Evolutionary conservation across 1,284 basidiomycete genomes (phyloP), one percentile per base, ranked within the genome.

Genomic region (Trichosporon faecale): DNA sequence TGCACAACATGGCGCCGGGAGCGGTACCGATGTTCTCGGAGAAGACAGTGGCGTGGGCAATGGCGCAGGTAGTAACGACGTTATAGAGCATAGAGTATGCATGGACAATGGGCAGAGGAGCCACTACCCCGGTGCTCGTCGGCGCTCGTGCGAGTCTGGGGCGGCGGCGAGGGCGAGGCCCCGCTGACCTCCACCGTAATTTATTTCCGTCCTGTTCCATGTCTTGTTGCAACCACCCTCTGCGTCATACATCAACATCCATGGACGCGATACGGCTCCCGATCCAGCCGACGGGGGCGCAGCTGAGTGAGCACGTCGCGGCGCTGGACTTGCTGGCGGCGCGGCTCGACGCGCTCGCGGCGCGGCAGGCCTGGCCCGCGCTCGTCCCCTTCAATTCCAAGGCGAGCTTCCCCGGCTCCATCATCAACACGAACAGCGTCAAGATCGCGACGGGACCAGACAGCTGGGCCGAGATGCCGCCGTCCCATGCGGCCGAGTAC

Each of bases 11-110:
- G 0, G 63, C 63, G 21, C 64, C 33, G 2, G 77, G 73, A 2
- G 67, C 67, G 63, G 74, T 70, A 3, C 78, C 79, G 23, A 46
- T 80, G 68, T 83, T 83, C 70, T 76, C 69, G 18, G 70, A 68
- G n/a, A 73, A 76, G 4, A 77, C 73, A 4, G 80, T 83, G 8
- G 74, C 78, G 65, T 83, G 82, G 82, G 77, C 80, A 1, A 79
- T 83, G 78, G 73, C 73, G 18, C 66, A 33, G 14, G 75, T 78
- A 6, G 66, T 75, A 52, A 11, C 27, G 16, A 33, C 57, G 29
- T 18, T 61, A n/a, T 61, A 33, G 27, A 61, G 29, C n/a, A 31
- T 29, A 31, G 29, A n/a, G 16, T 6, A 29, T 61, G 27, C 27
- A 61, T 31, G 57, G 8, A 31, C 57, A n/a, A 61, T 29, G 29